Evolutionary conservation across 139 green algal genomes (phyloP).

Genomic region (Microglena sp.): DNA sequence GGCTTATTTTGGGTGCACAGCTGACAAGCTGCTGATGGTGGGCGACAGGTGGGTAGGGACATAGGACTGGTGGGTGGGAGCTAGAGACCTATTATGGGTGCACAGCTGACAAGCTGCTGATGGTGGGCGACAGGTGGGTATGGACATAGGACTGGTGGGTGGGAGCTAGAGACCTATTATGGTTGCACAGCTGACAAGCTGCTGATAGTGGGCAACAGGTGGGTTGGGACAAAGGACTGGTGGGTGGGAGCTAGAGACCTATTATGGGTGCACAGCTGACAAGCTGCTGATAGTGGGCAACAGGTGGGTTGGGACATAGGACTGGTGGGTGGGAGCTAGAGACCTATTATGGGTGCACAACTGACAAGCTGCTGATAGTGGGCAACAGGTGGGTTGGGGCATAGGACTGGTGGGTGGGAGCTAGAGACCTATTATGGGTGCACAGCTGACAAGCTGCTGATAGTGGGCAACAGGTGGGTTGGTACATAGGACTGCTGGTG

Average conservation of each 20-base stretch:
- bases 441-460: too few species aligned
- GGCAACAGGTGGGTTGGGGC: conserved; percentile 47
- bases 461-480: too few species aligned
- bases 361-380: conserved; percentile 65
- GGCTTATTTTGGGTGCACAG: conserved; percentile 48
- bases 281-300: conserved; percentile 79
- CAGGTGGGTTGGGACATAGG: conserved; percentile 12
- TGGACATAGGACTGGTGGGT: neutral
- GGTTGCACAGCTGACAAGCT: conserved; percentile 50
- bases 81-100: conserved; percentile 60
- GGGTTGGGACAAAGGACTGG: neutral
- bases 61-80: conserved; percentile 20
- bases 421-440: too few species aligned
- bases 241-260: conserved; percentile 44
- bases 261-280: conserved; percentile 48
- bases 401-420: neutral
- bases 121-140: conserved; percentile 64
- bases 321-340: conserved; percentile 42
- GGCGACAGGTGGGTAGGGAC: conserved; percentile 46
- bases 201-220: conserved; percentile 75
- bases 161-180: conserved; percentile 57
- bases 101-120: conserved; percentile 50
- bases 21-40: conserved; percentile 65
- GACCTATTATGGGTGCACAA: conserved; percentile 47
- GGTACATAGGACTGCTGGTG: neutral